phyloP scores from a whole-genome alignment of 2,329 filamentous ascomycete genomes.

The Aspergillus fructus region DNA sequence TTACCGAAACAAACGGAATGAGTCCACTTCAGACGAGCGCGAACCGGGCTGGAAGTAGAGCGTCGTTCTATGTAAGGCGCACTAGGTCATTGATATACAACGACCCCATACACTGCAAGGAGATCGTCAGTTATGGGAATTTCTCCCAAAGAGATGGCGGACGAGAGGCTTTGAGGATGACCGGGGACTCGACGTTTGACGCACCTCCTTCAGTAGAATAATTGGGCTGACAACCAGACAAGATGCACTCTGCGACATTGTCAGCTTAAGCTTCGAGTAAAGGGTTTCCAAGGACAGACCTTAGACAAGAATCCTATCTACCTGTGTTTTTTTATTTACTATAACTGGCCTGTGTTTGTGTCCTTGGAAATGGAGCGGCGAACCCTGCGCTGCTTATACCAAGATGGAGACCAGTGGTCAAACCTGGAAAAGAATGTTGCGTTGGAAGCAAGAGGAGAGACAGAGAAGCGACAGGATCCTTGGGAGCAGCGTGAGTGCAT shows the following conservation, averaged over 20 bases:
- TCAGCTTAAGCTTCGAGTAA: not conserved
- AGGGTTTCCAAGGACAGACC: not conserved
- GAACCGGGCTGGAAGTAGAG: not conserved
- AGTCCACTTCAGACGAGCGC: not conserved
- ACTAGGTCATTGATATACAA: not conserved
- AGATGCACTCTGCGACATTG: not conserved
- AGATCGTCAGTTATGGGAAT: not conserved
- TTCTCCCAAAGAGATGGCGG: not conserved
- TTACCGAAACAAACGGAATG: not conserved
- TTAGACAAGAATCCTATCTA: not conserved
- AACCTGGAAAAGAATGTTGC: slow-evolving; percentile 22
- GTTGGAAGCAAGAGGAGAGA: slow-evolving; percentile 22
- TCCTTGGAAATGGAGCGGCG: slow-evolving; percentile 12
- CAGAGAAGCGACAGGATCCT: slow-evolving; percentile 15
- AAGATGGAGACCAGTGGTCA: slow-evolving; percentile 20
- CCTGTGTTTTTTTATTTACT: not conserved
- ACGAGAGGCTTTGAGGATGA: not conserved
- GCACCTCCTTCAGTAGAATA: not conserved
- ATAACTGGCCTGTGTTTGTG: slow-evolving; percentile 7
- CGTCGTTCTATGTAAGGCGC: not conserved
- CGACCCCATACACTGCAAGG: not conserved
- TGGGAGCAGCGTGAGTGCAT: slow-evolving; percentile 17
- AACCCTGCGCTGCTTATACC: slow-evolving; percentile 31
- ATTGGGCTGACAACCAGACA: not conserved
- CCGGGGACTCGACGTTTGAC: not conserved